phyloP scores from a whole-genome alignment of 352 stramenopile species.

The Globisporangium polare region DNA sequence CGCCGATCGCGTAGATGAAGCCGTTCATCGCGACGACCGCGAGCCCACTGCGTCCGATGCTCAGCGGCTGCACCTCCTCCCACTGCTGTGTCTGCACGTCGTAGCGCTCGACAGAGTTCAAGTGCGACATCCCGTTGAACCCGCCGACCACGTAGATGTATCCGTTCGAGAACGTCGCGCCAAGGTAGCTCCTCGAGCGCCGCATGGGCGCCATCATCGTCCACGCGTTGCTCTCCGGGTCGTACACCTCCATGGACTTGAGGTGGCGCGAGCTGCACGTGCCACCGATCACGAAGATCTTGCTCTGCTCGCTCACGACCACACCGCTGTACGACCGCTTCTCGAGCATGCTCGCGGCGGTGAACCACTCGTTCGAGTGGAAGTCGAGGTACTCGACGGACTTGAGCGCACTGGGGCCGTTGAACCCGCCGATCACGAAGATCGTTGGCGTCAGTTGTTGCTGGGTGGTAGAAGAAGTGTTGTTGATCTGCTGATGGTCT shows the following conservation, averaged over 20 bases:
- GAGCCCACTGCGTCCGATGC: constrained; percentile 52
- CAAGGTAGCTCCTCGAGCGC: constrained; percentile 59
- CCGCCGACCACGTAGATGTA: constrained; percentile 66
- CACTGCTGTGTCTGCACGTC: constrained; percentile 38
- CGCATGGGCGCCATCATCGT: constrained; percentile 46
- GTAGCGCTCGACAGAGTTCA: constrained; percentile 55
- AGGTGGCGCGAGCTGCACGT: constrained; percentile 55
- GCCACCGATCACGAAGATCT: constrained; percentile 61
- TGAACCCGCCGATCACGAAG: constrained; percentile 70
- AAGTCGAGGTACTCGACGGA: constrained; percentile 70
- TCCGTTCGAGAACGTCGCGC: constrained; percentile 34
- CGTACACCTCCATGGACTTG: constrained; percentile 50
- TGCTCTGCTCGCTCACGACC: constrained; percentile 37
- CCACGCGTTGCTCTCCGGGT: constrained; percentile 56
- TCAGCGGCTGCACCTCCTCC: constrained; percentile 49
- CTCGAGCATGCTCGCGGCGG: constrained; percentile 43
- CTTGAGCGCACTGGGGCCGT: constrained; percentile 47
- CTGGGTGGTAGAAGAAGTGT: neutral
- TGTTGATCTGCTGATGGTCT: neutral
- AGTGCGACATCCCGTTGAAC: constrained; percentile 66
- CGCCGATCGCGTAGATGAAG: constrained; percentile 58
- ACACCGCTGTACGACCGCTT: constrained; percentile 63
- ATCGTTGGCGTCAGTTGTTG: constrained; percentile 38
- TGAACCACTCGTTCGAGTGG: constrained; percentile 51
- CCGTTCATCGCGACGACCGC: constrained; percentile 44